These are phyloP conservation scores for Dryas integrifolia DNA, from an alignment of 331 rosid species.

Conservation along the genomic window DNA sequence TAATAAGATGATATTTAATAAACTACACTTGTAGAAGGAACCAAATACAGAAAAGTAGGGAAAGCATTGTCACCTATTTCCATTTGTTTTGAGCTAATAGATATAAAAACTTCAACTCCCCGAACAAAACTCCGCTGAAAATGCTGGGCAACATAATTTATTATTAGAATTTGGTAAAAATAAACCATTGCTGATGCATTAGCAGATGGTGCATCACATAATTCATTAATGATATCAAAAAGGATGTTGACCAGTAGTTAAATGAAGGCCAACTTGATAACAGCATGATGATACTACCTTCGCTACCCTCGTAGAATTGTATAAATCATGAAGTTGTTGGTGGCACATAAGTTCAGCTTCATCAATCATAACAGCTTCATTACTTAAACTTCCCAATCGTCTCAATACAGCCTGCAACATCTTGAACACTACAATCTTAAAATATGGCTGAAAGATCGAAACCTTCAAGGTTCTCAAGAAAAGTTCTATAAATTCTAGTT, in stretches of 20 bases:
- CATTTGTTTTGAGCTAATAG: slow-evolving; percentile 79
- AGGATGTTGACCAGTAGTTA: not conserved
- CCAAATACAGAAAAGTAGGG: slow-evolving; percentile 19
- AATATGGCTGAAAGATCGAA: not conserved
- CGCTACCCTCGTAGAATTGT: slow-evolving; percentile 71
- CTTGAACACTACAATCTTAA: slow-evolving; percentile 16
- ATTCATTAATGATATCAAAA: slow-evolving; percentile 4
- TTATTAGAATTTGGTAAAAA: slow-evolving; percentile 22
- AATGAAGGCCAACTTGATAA: not conserved
- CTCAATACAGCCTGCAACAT: slow-evolving; percentile 71
- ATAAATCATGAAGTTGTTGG: slow-evolving; percentile 70
- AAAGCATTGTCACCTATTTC: slow-evolving; percentile 58
- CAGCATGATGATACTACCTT: slow-evolving; percentile 48
- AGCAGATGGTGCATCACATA: slow-evolving; percentile 5
- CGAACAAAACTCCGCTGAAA: slow-evolving; percentile 87
- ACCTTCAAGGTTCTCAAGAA: not conserved
- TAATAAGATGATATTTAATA: slow-evolving; percentile 26
- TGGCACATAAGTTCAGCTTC: slow-evolving; percentile 74
- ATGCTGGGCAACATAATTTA: slow-evolving; percentile 47
- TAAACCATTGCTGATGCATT: slow-evolving; percentile 6
- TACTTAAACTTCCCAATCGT: slow-evolving; percentile 70
- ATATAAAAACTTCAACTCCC: slow-evolving; percentile 65
- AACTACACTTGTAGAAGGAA: slow-evolving; percentile 26
- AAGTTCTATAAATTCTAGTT: not conserved
- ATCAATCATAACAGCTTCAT: slow-evolving; percentile 58